Evolutionary conservation across 2,329 filamentous ascomycete species (phyloP), one percentile per base, ranked within the genome.

Genomic region (Trichophyton rubrum): DNA sequence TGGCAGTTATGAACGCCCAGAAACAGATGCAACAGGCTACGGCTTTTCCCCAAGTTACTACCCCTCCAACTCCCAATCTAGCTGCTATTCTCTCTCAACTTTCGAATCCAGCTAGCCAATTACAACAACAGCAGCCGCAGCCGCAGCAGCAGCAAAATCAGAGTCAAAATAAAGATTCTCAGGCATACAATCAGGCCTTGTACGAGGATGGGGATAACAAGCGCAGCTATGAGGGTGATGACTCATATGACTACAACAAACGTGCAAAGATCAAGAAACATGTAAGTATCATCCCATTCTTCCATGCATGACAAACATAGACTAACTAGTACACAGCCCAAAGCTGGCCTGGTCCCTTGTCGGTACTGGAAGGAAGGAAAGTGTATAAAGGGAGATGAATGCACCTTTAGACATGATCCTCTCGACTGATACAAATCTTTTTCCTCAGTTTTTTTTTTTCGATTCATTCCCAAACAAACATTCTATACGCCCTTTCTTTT

Each of bases 311-410:
- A n/a, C 40, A 2, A 15, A 30, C 6, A 1, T 30, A 6, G 9
- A 7, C 30, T 53, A 33, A 17, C 24, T 58, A 17, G 2, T 47
- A 17, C 13, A 43, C 51, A 76, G 68, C 74, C 73, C 58, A 77
- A 77, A 63, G 73, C 73, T 61, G 75, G 75, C 58, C 69, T 74
- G 20, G 73, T 78, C 40, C 69, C 75, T 8, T 83, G 81, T 69
- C 75, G 76, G 61, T 83, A 79, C 68, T 83, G 76, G 76, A 72
- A 77, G 40, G 75, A 80, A 62, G 80, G 80, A 11, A 78, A 76
- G 65, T 82, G 80, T 67, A 71, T 75, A 61, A 82, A 82, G 65
- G 79, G 79, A 17, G 74, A 77, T 22, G 72, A 77, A 45, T 80
- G 78, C 68, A 79, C 77, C n/a, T 80, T 75, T 67, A 70, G 76